Evolutionary conservation across 1,284 basidiomycete species (phyloP).

Genomic region (Cutaneotrichosporon cavernicola): DNA sequence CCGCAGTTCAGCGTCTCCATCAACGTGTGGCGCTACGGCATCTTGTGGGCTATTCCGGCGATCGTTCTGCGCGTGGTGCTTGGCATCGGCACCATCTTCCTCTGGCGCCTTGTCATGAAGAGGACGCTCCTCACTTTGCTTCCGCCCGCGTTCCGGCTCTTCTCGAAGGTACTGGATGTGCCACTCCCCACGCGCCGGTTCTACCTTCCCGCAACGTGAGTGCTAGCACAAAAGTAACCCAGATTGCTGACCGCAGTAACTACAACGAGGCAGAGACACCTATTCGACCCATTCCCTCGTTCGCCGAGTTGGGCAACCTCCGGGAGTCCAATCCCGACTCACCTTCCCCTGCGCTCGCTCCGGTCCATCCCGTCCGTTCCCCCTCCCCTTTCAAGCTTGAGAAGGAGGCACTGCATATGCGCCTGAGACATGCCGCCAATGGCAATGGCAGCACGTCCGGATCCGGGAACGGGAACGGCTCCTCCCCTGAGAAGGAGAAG

Average conservation of each 20-base stretch:
- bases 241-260: conserved; percentile 47
- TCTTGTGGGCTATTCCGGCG: conserved; percentile 33
- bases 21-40: conserved; percentile 15
- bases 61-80: conserved; percentile 56
- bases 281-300: conserved; percentile 74
- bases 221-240: not conserved
- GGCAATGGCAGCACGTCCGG: not conserved
- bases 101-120: conserved; percentile 82
- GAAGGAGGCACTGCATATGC: conserved; percentile 16
- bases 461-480: not conserved
- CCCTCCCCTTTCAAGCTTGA: conserved; percentile 13
- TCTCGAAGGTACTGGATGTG: conserved; percentile 57
- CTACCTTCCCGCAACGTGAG: conserved; percentile 78
- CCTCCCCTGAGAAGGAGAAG: conserved; percentile 5
- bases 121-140: conserved; percentile 67
- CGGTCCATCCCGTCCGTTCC: not conserved
- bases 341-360: not conserved
- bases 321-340: conserved; percentile 16
- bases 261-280: conserved; percentile 66
- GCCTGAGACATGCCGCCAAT: conserved; percentile 1
- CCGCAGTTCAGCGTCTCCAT: not conserved
- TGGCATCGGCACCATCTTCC: conserved; percentile 63
- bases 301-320: conserved; percentile 66
- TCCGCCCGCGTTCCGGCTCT: conserved; percentile 72
- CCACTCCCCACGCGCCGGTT: conserved; percentile 77